phyloP scores from a whole-genome alignment of 352 stramenopile species.

The Salisapilia sapeloensis region DNA sequence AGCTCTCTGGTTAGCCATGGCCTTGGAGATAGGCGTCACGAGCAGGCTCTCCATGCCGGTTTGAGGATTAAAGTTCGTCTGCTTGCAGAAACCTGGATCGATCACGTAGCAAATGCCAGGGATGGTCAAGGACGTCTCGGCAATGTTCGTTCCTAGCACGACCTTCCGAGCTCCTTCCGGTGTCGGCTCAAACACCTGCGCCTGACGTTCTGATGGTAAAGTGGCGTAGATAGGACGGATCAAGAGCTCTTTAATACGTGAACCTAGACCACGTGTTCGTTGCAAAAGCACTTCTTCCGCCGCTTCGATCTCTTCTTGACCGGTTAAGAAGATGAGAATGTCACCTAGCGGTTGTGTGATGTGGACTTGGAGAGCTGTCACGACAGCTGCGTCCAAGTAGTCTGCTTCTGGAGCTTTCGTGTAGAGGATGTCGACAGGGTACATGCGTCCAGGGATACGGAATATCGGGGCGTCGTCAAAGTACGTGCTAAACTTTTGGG shows the following conservation, averaged over 20 bases:
- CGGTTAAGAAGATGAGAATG: conserved; percentile 98
- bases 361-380: conserved; percentile 98
- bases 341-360: conserved; percentile 95
- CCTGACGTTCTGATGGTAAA: conserved; percentile 95
- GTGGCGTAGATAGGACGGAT: conserved; percentile 99
- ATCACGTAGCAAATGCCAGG: conserved; percentile 99
- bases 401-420: conserved; percentile 97
- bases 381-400: conserved; percentile 97
- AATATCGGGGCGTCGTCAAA: conserved; percentile 99
- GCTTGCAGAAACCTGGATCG: conserved; percentile 99
- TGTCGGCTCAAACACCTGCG: conserved; percentile 98
- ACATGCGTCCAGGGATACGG: conserved; percentile 96
- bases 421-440: conserved; percentile 95
- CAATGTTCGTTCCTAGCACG: conserved; percentile 99
- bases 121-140: conserved; percentile 98
- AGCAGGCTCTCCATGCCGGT: conserved; percentile 98
- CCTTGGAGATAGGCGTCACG: conserved; percentile 95
- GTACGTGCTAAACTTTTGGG: conserved; percentile 97
- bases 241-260: conserved; percentile 95
- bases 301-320: conserved; percentile 99
- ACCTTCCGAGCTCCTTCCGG: conserved; percentile 94
- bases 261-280: conserved; percentile 87
- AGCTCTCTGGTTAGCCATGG: conserved; percentile 93
- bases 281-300: conserved; percentile 91
- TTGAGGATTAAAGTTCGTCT: conserved; percentile 98